A percentile compares a stretch with the other conserved stretches of the same genome.
phyloP scores from a whole-genome alignment of 495 filamentous ascomycete genomes.

The Daldinia bambusicola region DNA sequence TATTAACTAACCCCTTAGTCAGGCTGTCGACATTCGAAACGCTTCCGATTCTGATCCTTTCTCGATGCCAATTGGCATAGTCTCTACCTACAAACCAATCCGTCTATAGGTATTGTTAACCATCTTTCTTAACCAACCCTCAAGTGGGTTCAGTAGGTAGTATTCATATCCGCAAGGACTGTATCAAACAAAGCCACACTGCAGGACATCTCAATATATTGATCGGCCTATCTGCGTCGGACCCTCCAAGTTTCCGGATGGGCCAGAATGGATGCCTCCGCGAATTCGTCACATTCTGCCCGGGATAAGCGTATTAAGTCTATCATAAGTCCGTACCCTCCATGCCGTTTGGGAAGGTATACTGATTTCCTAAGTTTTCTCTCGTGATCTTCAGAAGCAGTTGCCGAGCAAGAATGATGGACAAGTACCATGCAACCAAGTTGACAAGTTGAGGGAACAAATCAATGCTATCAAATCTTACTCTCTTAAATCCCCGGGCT shows the following conservation, averaged over 20 bases:
- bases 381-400: slow-evolving; percentile 42
- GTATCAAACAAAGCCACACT: slow-evolving; percentile 23
- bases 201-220: slow-evolving; percentile 21
- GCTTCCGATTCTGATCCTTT: neutral
- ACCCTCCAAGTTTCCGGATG: neutral
- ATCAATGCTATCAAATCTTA: slow-evolving; percentile 36
- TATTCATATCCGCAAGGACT: slow-evolving; percentile 5
- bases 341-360: slow-evolving; percentile 1
- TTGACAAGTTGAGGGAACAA: slow-evolving; percentile 38
- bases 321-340: slow-evolving; percentile 38
- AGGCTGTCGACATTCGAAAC: neutral
- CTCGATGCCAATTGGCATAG: neutral
- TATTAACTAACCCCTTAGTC: neutral
- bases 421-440: slow-evolving; percentile 15
- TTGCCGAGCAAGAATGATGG: slow-evolving; percentile 30
- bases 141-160: slow-evolving; percentile 15
- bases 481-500: slow-evolving; percentile 31
- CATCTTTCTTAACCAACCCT: slow-evolving; percentile 11
- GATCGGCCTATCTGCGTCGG: neutral
- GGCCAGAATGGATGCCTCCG: slow-evolving; percentile 27
- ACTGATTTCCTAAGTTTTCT: slow-evolving; percentile 48
- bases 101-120: neutral
- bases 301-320: slow-evolving; percentile 39
- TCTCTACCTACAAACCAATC: neutral
- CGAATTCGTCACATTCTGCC: slow-evolving; percentile 25